phyloP scores from a whole-genome alignment of 1,284 basidiomycete genomes.

The Entoloma clypeatum region DNA sequence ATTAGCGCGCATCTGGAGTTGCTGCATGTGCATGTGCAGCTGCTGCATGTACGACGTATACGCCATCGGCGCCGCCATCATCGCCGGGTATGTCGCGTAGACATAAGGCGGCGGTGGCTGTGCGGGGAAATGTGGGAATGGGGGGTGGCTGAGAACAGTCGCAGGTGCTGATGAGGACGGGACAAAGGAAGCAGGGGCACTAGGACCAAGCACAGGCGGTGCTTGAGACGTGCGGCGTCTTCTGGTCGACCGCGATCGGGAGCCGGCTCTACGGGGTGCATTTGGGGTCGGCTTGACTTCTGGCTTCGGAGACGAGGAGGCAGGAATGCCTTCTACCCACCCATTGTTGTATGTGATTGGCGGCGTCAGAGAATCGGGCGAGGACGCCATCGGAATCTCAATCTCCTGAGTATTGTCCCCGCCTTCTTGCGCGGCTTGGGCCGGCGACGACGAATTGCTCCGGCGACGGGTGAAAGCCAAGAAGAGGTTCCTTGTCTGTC shows the following conservation, averaged over 20 bases:
- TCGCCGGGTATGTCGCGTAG: constrained; percentile 18
- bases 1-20: constrained; percentile 22
- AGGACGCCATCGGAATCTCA: constrained; percentile 16
- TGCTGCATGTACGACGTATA: constrained; percentile 27
- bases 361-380: constrained; percentile 17
- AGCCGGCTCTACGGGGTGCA: constrained; percentile 10
- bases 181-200: constrained; percentile 18
- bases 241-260: constrained; percentile 19
- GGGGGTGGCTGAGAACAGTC: constrained; percentile 9
- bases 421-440: constrained; percentile 16
- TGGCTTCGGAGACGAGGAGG: constrained; percentile 6
- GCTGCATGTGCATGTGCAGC: constrained; percentile 24
- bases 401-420: constrained; percentile 15
- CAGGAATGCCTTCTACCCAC: constrained; percentile 29
- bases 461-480: constrained; percentile 36
- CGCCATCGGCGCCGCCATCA: constrained; percentile 17
- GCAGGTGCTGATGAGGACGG: constrained; percentile 16
- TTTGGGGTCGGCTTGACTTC: not conserved
- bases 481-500: constrained; percentile 36
- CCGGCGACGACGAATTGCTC: constrained; percentile 33
- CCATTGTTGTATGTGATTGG: constrained; percentile 23
- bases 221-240: constrained; percentile 19
- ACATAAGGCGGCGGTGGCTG: constrained; percentile 19
- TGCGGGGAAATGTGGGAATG: constrained; percentile 16
- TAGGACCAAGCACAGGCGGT: constrained; percentile 5